These are phyloP conservation scores for Metschnikowia dekortorum DNA, from an alignment of 805 yeast genomes.

Conservation along the genomic window DNA sequence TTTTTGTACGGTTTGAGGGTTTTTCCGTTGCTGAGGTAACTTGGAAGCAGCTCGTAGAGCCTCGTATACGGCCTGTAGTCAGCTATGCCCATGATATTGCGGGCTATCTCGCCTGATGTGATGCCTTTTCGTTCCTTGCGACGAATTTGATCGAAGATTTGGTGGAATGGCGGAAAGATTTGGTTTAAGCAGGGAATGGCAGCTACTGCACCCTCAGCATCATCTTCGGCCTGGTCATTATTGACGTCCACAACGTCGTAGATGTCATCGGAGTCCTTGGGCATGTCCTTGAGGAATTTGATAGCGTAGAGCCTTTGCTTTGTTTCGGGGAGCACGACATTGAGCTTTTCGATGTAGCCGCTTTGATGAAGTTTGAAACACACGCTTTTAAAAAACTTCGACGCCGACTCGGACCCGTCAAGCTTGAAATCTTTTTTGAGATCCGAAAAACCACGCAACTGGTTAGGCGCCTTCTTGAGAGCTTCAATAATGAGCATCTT, in stretches of 20 bases:
- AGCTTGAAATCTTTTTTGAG: conserved; percentile 55
- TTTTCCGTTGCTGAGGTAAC: conserved; percentile 29
- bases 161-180: conserved; percentile 61
- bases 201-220: background rate
- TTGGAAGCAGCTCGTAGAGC: conserved; percentile 46
- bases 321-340: conserved; percentile 37
- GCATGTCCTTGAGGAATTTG: conserved; percentile 42
- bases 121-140: conserved; percentile 47
- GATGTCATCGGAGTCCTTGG: conserved; percentile 42
- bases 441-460: conserved; percentile 57
- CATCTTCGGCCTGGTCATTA: conserved; percentile 14
- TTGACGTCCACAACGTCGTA: conserved; percentile 33
- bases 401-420: conserved; percentile 34
- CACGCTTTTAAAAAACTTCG: conserved; percentile 47
- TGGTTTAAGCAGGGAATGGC: conserved; percentile 42
- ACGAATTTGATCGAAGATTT: conserved; percentile 49
- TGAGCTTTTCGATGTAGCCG: conserved; percentile 47
- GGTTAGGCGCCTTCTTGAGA: conserved; percentile 55
- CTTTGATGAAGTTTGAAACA: conserved; percentile 41
- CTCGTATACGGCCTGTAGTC: conserved; percentile 51
- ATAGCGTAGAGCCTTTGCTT: conserved; percentile 29
- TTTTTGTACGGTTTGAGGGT: conserved; percentile 23
- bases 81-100: conserved; percentile 48
- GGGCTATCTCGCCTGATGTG: conserved; percentile 52
- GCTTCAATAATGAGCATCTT: conserved; percentile 41